Base-by-base conservation (phyloP, 2,329 filamentous ascomycete species). In the Clonostachys rosea region DNA sequence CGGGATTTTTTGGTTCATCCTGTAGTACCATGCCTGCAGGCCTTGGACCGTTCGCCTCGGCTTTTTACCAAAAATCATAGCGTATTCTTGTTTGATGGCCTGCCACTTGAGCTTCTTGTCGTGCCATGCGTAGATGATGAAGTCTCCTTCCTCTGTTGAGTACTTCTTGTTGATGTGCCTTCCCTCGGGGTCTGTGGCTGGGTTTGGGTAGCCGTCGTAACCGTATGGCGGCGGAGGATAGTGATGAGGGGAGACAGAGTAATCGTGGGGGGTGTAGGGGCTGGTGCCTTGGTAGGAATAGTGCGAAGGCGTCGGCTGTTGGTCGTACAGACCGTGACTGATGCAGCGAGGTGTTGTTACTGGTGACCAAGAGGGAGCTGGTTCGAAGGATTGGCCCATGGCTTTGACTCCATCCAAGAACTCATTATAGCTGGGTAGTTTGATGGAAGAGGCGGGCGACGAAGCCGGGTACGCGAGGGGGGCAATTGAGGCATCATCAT, bases 131-230 rank as follows among this genome's bases (percentile, higher is more conserved):
- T 70, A 71, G 50, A 70, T 68, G 56, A 70, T 69, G 47, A 68
- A 71, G 53, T 70, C 67, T 14, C 67, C 66, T 50, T 71, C 66
- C 49, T 71, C 68, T 1, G 62, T 64, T 1, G 67, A 69, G 55
- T 71, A 71, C 54, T 71, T 70, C 44, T 70, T 65, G 54, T 71
- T 71, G 51, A 69, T 69, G 50, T 69, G 66, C 20, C 65, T 56
- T 43, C 62, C 64, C 50, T 69, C 64, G 12, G 56, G 57, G 34
- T 68, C 65, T 1, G 61, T 30, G 24, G 24, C 24, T 30, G 24
- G 9, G 24, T 30, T 30, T 30, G 24, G 24, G 24, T 14, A 42
- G 40, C 40, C 17, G 16, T 17, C 16, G 12, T 42, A 17, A 13
- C 12, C 11, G 16, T 42, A 17, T 17, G 40, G 40, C 6, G 16